A percentile compares a stretch with the other conserved stretches of the same genome.
Conservation (phyloP, 495 filamentous ascomycete genomes). For the Neurospora sp. region DNA sequence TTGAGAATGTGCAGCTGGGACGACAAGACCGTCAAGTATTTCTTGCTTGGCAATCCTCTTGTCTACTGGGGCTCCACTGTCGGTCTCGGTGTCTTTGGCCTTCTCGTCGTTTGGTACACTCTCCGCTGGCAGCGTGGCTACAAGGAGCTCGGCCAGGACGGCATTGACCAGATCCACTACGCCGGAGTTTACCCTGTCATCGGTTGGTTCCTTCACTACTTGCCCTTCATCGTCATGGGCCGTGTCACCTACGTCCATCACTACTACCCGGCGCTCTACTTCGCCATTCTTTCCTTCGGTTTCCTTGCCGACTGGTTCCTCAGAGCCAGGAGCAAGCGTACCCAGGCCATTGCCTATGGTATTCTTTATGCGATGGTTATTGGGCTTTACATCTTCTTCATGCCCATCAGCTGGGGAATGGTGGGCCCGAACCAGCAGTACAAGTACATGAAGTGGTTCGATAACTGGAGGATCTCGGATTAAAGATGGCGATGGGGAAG, state of each 20-base stretch:
- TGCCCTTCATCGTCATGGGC: slow-evolving; percentile 94
- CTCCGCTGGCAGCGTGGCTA: slow-evolving; percentile 95
- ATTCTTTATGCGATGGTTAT: slow-evolving; percentile 62
- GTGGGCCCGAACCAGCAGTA: slow-evolving; percentile 73
- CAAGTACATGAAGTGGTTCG: slow-evolving; percentile 87
- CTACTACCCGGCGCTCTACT: slow-evolving; percentile 98
- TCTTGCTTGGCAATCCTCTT: slow-evolving; percentile 90
- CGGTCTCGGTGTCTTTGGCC: slow-evolving; percentile 58
- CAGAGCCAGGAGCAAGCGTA: slow-evolving; percentile 45
- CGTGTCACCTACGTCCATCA: slow-evolving; percentile 98
- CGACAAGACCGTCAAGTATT: slow-evolving; percentile 91
- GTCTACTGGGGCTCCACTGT: slow-evolving; percentile 93
- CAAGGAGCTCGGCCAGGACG: slow-evolving; percentile 63
- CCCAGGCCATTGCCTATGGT: slow-evolving; percentile 55
- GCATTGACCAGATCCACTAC: slow-evolving; percentile 92
- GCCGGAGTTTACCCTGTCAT: slow-evolving; percentile 81
- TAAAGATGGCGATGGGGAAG: slow-evolving; percentile 7
- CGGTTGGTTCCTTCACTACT: slow-evolving; percentile 92
- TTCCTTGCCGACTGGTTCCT: slow-evolving; percentile 82
- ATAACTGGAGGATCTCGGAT: slow-evolving; percentile 56
- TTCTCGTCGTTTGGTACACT: slow-evolving; percentile 72
- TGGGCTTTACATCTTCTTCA: slow-evolving; percentile 78
- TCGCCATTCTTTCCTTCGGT: slow-evolving; percentile 81
- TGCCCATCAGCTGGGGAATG: slow-evolving; percentile 97
- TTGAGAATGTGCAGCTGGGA: slow-evolving; percentile 99